Base-by-base conservation (phyloP, 2,329 filamentous ascomycete species). In the Colletotrichum falcatum region DNA sequence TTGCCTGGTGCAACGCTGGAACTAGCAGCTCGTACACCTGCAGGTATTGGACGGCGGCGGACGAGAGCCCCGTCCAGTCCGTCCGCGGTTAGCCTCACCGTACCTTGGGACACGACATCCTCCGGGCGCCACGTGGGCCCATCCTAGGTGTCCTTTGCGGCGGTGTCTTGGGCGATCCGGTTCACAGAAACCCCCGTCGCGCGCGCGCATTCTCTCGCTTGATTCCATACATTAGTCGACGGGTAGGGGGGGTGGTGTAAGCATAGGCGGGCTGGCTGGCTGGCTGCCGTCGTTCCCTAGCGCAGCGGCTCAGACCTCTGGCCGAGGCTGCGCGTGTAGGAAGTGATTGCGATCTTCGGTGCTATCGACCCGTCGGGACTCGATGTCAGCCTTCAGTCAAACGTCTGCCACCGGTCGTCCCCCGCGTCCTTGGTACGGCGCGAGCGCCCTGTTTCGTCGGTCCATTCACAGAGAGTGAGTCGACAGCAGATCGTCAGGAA, bases 401-500 rank as follows among this genome's bases (percentile, higher is more conserved):
- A 33, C 16, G 33, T 30, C 30, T 20, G 53, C 18, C n/a, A 39
- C 7, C 42, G 30, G n/a, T 33, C n/a, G 35, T 9, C 35, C 20
- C n/a, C 16, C 35, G 5, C 26, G 3, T 42, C 16, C 37, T 61
- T 46, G 53, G 65, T 30, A 16, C 42, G 39, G 39, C 61, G 18
- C 61, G 53, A 61, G 23, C 54, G 33, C 30, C 33, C 58, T 42
- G 7, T 39, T 49, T 49, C 20, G 28, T 28, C 30, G 18, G 58
- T 49, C 30, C 1, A 37, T 28, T 42, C 28, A n/a, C 12, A 6
- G 28, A 11, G n/a, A 58, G 55, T 16, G 37, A 33, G 23, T 5
- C 46, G 54, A 44, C 7, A 23, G 44, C 42, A 39, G 66, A 66
- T 69, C 61, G 28, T 35, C 61, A 69, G 54, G 61, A 48, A 54